Evolutionary conservation across 2,329 filamentous ascomycete genomes (phyloP).

Genomic region (Annulohypoxylon truncatum): DNA sequence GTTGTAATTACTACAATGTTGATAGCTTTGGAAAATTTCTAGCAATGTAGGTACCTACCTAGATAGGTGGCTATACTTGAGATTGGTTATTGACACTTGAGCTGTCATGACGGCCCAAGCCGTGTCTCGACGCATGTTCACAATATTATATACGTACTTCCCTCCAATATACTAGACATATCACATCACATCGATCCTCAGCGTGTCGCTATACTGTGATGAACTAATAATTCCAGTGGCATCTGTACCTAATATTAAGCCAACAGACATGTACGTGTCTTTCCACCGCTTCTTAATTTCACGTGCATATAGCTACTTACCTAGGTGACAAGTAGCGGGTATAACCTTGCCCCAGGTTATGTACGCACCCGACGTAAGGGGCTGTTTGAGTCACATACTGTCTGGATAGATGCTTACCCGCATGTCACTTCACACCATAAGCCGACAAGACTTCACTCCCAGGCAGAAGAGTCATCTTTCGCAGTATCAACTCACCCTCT

Average conservation of each 20-base stretch:
- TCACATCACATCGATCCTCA: background rate
- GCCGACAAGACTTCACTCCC: background rate
- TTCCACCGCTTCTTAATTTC: background rate
- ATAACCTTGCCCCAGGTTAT: constrained; percentile 11
- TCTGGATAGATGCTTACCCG: background rate
- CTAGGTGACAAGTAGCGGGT: background rate
- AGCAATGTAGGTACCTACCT: background rate
- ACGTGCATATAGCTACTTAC: background rate
- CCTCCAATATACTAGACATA: background rate
- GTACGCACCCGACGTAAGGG: constrained; percentile 21
- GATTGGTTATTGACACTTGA: background rate
- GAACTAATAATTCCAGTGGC: constrained; percentile 5
- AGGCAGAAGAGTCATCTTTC: background rate
- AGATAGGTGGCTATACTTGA: background rate
- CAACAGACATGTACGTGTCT: background rate
- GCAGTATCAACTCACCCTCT: background rate
- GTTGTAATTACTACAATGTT: background rate
- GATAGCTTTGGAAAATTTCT: background rate
- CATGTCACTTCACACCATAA: background rate
- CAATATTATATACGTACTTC: background rate
- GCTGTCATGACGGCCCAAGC: background rate
- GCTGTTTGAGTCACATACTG: background rate
- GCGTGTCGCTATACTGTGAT: background rate
- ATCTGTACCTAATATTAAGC: background rate
- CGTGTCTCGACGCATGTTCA: background rate